Conservation (phyloP, 768 basidiomycete genomes). For the Scleroderma citrinum region DNA sequence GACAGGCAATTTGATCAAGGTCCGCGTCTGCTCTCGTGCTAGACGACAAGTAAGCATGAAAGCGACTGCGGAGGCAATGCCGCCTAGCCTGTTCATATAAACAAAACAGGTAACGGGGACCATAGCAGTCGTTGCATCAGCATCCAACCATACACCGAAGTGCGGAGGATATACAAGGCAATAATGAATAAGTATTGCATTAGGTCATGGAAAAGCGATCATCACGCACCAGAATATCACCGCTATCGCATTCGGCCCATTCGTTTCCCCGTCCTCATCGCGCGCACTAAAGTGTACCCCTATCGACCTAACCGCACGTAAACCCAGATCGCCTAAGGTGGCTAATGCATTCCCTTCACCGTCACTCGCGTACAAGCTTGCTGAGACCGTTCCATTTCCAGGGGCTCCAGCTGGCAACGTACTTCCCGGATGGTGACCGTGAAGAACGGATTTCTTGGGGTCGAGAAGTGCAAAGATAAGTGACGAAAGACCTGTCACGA, state of each 20-base stretch:
- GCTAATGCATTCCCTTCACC: neutral
- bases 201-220: neutral
- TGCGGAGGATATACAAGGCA: neutral
- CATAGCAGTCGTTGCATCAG: neutral
- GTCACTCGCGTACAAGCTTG: conserved; percentile 3
- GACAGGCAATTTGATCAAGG: conserved; percentile 1
- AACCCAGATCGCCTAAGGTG: neutral
- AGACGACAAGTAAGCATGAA: conserved; percentile 51
- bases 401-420: conserved; percentile 3
- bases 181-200: neutral
- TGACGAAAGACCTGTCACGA: conserved; percentile 82
- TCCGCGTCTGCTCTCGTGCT: conserved; percentile 40
- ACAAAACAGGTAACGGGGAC: neutral
- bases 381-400: conserved; percentile 5
- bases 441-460: conserved; percentile 43
- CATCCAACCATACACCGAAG: neutral
- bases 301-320: neutral
- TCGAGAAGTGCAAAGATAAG: conserved; percentile 86
- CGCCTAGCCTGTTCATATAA: conserved; percentile 48
- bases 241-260: conserved; percentile 62
- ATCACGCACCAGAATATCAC: conserved; percentile 71
- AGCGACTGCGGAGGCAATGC: conserved; percentile 47
- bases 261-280: conserved; percentile 4
- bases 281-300: conserved; percentile 5
- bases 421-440: conserved; percentile 26